Conservation (phyloP, 352 stramenopile genomes). For the Paralagenidium karlingii region DNA sequence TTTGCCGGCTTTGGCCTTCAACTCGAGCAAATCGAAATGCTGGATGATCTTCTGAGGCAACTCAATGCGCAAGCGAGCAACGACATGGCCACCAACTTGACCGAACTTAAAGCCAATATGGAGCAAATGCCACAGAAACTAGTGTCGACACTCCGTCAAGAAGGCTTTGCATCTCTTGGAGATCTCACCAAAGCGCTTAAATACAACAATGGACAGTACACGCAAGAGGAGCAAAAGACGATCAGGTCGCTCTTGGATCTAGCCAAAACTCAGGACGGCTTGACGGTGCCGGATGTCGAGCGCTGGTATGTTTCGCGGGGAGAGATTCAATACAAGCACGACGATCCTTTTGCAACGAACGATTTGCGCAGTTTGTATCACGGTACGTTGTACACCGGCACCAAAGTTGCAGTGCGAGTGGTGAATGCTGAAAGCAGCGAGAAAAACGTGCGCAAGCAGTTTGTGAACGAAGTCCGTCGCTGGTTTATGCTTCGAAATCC, state of each 20-base stretch:
- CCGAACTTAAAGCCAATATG: not conserved
- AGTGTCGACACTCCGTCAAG: not conserved
- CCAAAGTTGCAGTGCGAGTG: constrained; percentile 7
- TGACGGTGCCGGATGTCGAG: not conserved
- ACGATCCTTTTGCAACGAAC: constrained; percentile 7
- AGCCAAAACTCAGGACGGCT: not conserved
- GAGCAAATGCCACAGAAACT: not conserved
- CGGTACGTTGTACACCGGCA: constrained; percentile 6
- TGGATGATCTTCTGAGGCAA: constrained; percentile 1
- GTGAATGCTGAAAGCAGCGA: constrained; percentile 4
- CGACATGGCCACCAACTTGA: not conserved
- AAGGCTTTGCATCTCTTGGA: constrained; percentile 1
- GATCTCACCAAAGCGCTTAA: constrained; percentile 10
- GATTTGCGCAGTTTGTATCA: constrained; percentile 7
- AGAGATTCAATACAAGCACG: constrained; percentile 7
- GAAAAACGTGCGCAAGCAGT: constrained; percentile 1
- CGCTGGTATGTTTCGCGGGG: constrained; percentile 10
- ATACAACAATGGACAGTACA: constrained; percentile 1
- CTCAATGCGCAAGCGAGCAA: not conserved
- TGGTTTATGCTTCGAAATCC: constrained; percentile 17
- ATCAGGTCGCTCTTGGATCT: constrained; percentile 5
- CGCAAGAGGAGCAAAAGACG: constrained; percentile 1
- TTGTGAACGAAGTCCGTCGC: constrained; percentile 15
- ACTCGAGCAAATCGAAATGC: constrained; percentile 1
- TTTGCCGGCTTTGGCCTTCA: no score